Percentiles rank a stretch among this genome's conserved stretches.
Evolutionary conservation across 441 rosid species (phyloP).

Genomic region (Populus trichocarpa): DNA sequence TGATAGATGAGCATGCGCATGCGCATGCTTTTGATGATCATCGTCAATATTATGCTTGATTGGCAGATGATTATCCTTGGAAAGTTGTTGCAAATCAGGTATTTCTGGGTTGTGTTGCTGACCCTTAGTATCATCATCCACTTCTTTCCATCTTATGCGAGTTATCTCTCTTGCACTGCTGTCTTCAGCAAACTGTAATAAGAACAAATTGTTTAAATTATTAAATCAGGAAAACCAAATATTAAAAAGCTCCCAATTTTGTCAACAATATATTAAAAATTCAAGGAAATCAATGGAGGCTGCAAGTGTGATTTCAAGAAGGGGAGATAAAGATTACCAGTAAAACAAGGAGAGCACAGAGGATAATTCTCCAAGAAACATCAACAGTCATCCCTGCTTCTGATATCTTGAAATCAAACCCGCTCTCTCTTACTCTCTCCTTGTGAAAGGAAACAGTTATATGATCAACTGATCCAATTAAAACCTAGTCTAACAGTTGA

Average conservation of each 20-base stretch:
- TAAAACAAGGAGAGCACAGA: constrained; percentile 18
- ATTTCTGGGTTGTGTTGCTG: too few relatives aligned
- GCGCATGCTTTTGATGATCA: neutral
- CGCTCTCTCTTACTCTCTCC: neutral
- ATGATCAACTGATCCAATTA: neutral
- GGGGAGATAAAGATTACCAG: constrained; percentile 21
- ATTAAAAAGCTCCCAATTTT: neutral
- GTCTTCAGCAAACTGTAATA: constrained; percentile 15
- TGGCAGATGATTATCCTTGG: neutral
- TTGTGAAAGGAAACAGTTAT: neutral
- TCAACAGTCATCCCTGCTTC: constrained; percentile 21
- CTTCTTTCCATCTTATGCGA: neutral
- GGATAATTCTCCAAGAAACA: constrained; percentile 12
- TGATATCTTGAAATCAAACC: neutral
- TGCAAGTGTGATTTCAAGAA: neutral
- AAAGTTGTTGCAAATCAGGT: neutral
- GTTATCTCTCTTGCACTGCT: constrained; percentile 6
- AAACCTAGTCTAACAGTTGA: neutral
- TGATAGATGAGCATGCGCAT: neutral
- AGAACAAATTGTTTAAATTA: neutral
- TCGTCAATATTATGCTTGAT: neutral
- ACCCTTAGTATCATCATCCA: neutral
- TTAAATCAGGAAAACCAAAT: neutral
- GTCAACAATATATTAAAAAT: neutral
- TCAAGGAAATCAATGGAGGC: neutral